These are phyloP conservation scores for Phyllachora maydis DNA, from an alignment of 2,329 filamentous ascomycete species.

Conservation along the genomic window DNA sequence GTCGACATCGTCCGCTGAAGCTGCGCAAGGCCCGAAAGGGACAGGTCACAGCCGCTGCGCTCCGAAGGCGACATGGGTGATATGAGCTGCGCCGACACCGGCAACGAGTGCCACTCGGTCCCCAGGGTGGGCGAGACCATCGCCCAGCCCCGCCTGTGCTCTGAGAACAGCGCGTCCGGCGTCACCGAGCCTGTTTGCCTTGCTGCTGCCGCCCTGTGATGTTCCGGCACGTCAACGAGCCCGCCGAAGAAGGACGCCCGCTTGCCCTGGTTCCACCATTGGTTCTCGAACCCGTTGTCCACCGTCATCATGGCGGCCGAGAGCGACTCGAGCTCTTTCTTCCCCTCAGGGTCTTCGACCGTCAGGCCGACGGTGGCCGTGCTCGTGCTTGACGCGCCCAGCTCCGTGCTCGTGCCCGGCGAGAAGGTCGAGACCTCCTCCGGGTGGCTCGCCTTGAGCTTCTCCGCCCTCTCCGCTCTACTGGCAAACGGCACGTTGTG, in stretches of 20 bases:
- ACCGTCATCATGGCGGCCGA: slow-evolving; percentile 33
- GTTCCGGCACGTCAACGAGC: slow-evolving; percentile 4
- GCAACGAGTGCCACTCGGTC: slow-evolving; percentile 1
- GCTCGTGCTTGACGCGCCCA: too few relatives aligned
- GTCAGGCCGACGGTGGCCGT: too few relatives aligned
- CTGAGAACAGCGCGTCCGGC: slow-evolving; percentile 3
- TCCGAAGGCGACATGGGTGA: slow-evolving; percentile 14
- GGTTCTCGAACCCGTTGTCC: slow-evolving; percentile 35
- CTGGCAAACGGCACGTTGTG: too few relatives aligned
- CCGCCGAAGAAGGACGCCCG: too few relatives aligned
- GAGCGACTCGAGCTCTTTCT: slow-evolving; percentile 22
- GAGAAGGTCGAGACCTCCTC: slow-evolving; percentile 6
- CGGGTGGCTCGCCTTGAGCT: slow-evolving; percentile 5
- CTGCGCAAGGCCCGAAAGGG: too few relatives aligned
- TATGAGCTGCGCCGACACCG: slow-evolving; percentile 9
- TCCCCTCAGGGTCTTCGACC: slow-evolving; percentile 13
- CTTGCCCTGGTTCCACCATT: slow-evolving; percentile 32
- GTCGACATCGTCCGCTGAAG: slow-evolving; percentile 16
- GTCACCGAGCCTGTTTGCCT: slow-evolving; percentile 2
- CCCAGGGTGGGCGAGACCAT: slow-evolving; percentile 4
- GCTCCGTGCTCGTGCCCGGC: slow-evolving; percentile 5
- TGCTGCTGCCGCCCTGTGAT: slow-evolving; percentile 7
- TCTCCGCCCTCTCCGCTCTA: neutral
- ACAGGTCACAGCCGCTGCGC: slow-evolving; percentile 4
- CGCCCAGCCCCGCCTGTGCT: slow-evolving; percentile 10